phyloP scores from a whole-genome alignment of 768 basidiomycete genomes.

The Termitomyces sp. region DNA sequence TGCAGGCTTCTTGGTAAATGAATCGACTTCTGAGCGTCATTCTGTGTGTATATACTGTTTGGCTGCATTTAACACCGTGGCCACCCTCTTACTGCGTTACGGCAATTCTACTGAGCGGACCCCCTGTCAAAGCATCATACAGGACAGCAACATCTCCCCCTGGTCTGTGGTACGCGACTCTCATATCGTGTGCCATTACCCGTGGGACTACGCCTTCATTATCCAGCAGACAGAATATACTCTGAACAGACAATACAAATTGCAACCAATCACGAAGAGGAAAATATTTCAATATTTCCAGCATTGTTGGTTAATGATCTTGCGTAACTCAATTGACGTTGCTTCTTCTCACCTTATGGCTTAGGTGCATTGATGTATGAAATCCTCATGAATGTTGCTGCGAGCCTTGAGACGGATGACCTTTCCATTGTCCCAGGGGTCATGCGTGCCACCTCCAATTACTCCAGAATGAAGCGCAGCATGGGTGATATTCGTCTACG shows the following conservation, averaged over 20 bases:
- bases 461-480: constrained; percentile 64
- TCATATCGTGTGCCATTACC: constrained; percentile 44
- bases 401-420: constrained; percentile 81
- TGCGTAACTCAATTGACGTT: not conserved
- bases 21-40: constrained; percentile 34
- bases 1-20: constrained; percentile 44
- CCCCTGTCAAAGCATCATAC: constrained; percentile 23
- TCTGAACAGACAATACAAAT: constrained; percentile 59
- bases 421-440: constrained; percentile 72
- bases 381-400: constrained; percentile 57
- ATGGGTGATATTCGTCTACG: constrained; percentile 45
- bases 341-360: not conserved
- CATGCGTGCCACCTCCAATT: constrained; percentile 73
- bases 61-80: constrained; percentile 45
- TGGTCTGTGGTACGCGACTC: no score
- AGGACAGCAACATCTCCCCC: no score
- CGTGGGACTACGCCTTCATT: constrained; percentile 67
- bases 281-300: constrained; percentile 83
- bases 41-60: constrained; percentile 57
- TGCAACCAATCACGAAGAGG: constrained; percentile 55
- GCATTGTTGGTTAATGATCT: constrained; percentile 38
- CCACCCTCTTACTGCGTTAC: constrained; percentile 38
- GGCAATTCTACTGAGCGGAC: constrained; percentile 51
- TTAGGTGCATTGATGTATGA: constrained; percentile 55
- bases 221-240: constrained; percentile 70